Evolutionary conservation across 2,329 filamentous ascomycete species (phyloP), one percentile per base, ranked within the genome.

Genomic region (Fusarium armeniacum): DNA sequence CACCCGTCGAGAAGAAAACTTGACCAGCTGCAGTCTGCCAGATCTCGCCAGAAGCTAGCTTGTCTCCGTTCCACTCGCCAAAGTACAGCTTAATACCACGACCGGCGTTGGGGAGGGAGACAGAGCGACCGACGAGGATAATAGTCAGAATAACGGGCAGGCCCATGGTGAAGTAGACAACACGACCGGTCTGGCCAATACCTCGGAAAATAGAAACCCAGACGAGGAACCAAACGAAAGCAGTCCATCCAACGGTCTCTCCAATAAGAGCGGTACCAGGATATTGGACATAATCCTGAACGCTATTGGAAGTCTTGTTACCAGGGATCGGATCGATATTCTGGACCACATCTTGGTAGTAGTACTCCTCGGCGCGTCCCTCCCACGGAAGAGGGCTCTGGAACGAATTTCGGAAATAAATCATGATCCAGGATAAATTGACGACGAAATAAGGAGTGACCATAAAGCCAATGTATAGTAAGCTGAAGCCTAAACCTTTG

Each of bases 101-200:
- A 2, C 80, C 72, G 0, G 87, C 87, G 70, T 88, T 87, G 0
- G 83, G 81, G 0, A 88, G 83, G 0, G 86, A 87, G 2, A 84
- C 75, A 0, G 84, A 81, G 3, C 86, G 83, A 20, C 85, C 86
- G 47, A 89, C 82, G 28, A 89, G 80, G 57, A 88, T 83, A 64
- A 89, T 81, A 4, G 84, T 87, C 16, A 85, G 84, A 61, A 86
- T 78, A 51, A 89, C 87, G 1, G 87, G 86, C 7, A 89, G 74
- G 1, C 85, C 86, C 86, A 89, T 88, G n/a, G 86, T 88, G 75
- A 86, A 87, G 77, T 88, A 89, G 7, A 88, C 86, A 12, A 87
- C 87, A 8, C 86, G 82, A 3, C 86, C 86, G 3, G 86, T 88
- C 62, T 87, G 75, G 0, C 86, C 85, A 22, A 89, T 85, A 9